These are phyloP conservation scores for Neurospora sp. DNA, from an alignment of 495 filamentous ascomycete genomes.

Conservation along the genomic window DNA sequence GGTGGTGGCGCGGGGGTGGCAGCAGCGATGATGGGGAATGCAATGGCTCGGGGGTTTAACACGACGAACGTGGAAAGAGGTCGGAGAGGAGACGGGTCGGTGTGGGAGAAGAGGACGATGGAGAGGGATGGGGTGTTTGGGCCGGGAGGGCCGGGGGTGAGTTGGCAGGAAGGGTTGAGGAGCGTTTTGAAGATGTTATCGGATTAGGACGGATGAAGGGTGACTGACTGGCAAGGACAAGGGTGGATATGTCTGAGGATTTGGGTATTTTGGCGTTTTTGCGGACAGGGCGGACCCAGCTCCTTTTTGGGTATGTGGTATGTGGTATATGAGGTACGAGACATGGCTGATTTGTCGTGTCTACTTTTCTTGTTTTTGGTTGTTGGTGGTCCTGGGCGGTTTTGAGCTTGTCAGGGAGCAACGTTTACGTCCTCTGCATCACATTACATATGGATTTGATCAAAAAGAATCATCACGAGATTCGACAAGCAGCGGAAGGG, in stretches of 20 bases:
- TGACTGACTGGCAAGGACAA: neutral
- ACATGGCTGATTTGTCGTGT: neutral
- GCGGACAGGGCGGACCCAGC: neutral
- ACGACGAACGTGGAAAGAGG: neutral
- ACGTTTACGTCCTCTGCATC: neutral
- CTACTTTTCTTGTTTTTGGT: neutral
- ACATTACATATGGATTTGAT: neutral
- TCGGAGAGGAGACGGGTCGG: neutral
- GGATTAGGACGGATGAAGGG: conserved; percentile 10
- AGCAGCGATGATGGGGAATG: conserved; percentile 16
- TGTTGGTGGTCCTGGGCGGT: neutral
- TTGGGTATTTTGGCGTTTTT: neutral
- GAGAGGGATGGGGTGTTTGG: conserved; percentile 20
- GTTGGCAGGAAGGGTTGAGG: conserved; percentile 41
- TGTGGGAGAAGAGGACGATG: conserved; percentile 28
- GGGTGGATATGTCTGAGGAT: neutral
- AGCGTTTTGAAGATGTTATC: conserved; percentile 57
- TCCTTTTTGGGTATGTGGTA: neutral
- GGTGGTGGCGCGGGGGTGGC: conserved; percentile 9
- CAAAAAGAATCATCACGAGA: neutral
- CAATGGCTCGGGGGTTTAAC: conserved; percentile 14
- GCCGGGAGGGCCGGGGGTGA: conserved; percentile 14
- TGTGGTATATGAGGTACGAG: neutral
- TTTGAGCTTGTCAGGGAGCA: neutral
- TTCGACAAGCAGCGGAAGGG: neutral